A percentile compares a stretch with the other conserved stretches of the same genome.
phyloP scores from a whole-genome alignment of 1,139 yeast genomes.

The Kodamaea plutei region DNA sequence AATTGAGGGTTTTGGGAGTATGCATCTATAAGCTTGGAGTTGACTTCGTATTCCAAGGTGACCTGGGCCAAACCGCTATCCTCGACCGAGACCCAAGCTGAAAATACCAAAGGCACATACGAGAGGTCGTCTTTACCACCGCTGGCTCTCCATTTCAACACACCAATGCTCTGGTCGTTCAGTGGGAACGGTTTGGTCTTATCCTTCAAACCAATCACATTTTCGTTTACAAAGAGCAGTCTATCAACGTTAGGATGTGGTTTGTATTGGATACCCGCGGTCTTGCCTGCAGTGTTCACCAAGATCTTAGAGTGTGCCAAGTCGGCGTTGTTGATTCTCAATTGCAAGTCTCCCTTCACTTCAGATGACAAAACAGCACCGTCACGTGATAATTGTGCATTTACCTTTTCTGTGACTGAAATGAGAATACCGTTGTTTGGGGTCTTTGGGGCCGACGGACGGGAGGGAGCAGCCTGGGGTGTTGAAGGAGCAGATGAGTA shows the following conservation, averaged over 20 bases:
- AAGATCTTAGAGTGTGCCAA: slow-evolving; percentile 64
- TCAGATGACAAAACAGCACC: slow-evolving; percentile 75
- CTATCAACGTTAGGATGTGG: slow-evolving; percentile 97
- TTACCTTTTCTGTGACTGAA: slow-evolving; percentile 70
- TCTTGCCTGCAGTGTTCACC: slow-evolving; percentile 46
- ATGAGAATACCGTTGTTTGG: slow-evolving; percentile 76
- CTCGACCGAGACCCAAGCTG: slow-evolving; percentile 78
- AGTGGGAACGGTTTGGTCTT: slow-evolving; percentile 79
- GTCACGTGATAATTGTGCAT: slow-evolving; percentile 78
- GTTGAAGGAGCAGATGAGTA: slow-evolving; percentile 13
- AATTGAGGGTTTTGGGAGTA: slow-evolving; percentile 19
- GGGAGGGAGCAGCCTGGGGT: slow-evolving; percentile 21
- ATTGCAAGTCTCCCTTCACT: slow-evolving; percentile 85
- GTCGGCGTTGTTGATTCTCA: slow-evolving; percentile 73
- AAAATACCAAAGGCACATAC: slow-evolving; percentile 67
- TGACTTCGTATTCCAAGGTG: slow-evolving; percentile 82
- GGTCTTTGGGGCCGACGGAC: slow-evolving; percentile 28
- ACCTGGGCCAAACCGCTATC: slow-evolving; percentile 61
- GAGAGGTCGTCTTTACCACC: slow-evolving; percentile 57
- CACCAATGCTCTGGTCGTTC: slow-evolving; percentile 86
- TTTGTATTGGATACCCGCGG: slow-evolving; percentile 65
- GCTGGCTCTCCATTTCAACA: slow-evolving; percentile 81
- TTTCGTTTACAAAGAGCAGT: slow-evolving; percentile 52
- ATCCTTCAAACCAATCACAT: slow-evolving; percentile 72
- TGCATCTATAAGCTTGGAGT: slow-evolving; percentile 35